Evolutionary conservation across 2,329 filamentous ascomycete genomes (phyloP), one percentile per base, ranked within the genome.

Genomic region (Beauveria sp.): DNA sequence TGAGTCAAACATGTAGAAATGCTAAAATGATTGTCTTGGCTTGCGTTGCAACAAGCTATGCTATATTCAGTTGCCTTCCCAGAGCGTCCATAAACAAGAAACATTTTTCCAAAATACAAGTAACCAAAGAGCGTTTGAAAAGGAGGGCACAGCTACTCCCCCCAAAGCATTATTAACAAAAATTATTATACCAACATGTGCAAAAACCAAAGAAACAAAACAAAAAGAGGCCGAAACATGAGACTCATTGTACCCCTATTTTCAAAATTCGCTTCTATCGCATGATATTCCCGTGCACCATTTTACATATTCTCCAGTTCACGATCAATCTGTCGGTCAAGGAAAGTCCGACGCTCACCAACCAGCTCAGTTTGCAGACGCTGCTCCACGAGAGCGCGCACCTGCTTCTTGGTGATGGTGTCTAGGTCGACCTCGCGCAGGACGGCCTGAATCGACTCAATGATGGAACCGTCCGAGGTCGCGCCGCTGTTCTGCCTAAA

Each of bases 341-440:
- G 86, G 77, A 96, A 98, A 18, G 87, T 86, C 72, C 89, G 86
- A 73, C 91, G 88, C 75, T 97, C 93, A 24, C 92, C 93, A 0
- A 84, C 81, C 62, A 98, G 81, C 73, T 96, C 92, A 5, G 90
- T 93, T 78, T 97, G 93, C 64, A 99, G 77, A 69, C 93, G 85
- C 78, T 97, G 92, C 78, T 99, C 95, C 14, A 96, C 92, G 50
- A 98, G 82, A 3, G 90, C 93, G 56, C 90, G 84, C 61, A 95
- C 88, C 77, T 98, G 93, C 79, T 99, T 99, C 86, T 98, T 99
- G 7, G 95, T 99, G 53, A 98, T 91, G n/a, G 84, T 93, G 73
- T 99, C 95, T 47, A 99, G 81, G 73, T 99, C 93, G 0, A 97
- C 92, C 70, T 97, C 93, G 18, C 81, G 77, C 64, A 99, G 79